A percentile compares a stretch with the other conserved stretches of the same genome.
phyloP scores from a whole-genome alignment of 139 green algal species.

The Eudorina sp. region DNA sequence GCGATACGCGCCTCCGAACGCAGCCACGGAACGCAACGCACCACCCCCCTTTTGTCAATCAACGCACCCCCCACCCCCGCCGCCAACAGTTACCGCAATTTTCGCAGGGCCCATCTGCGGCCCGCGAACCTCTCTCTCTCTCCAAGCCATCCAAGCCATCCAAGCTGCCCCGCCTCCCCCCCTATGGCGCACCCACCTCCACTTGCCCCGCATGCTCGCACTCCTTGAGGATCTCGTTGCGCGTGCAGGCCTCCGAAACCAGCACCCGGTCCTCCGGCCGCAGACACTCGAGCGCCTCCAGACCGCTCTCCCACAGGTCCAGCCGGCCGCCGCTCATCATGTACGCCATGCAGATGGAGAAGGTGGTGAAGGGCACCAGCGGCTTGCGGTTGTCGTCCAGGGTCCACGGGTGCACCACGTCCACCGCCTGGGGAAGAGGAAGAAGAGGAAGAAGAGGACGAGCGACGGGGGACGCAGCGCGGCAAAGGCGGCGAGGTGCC shows the following conservation, averaged over 20 bases:
- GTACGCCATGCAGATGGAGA: conserved; percentile 76
- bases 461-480: not conserved
- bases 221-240: conserved; percentile 78
- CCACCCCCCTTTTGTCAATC: no score
- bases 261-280: conserved; percentile 62
- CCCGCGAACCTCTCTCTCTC: no score
- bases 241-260: conserved; percentile 80
- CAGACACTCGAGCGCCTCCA: conserved; percentile 57
- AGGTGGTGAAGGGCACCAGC: conserved; percentile 78
- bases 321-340: conserved; percentile 65
- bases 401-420: conserved; percentile 81
- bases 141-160: not conserved
- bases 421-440: conserved; percentile 64
- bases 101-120: no score
- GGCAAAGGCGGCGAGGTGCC: no score
- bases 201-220: conserved; percentile 83
- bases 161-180: not conserved
- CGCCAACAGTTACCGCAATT: no score
- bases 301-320: conserved; percentile 66
- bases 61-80: no score
- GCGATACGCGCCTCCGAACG: no score
- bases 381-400: conserved; percentile 54
- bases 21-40: no score
- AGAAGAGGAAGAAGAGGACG: not conserved
- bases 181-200: conserved; percentile 36